Evolutionary conservation across 2,329 filamentous ascomycete species (phyloP), one percentile per base, ranked within the genome.

Genomic region (Fusarium humuli): DNA sequence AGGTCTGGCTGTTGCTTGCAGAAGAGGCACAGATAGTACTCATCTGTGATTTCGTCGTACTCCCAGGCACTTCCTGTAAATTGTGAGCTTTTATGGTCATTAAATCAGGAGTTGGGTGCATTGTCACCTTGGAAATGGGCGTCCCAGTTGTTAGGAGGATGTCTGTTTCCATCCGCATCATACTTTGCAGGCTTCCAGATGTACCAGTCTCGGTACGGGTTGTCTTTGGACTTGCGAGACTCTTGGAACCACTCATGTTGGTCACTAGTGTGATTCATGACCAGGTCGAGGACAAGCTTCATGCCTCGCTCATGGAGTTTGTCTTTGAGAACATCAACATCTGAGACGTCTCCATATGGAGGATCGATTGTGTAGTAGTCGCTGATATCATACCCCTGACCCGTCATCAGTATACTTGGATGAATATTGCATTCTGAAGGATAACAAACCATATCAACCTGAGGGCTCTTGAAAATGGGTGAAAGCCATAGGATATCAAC

Each of bases 1-100:
- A 94, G 85, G 70, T 94, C 92, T 0, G 92, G 92, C 76, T 94
- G 92, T 70, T 91, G 87, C 7, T 85, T 85, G 44, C 87, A 87
- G 78, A 92, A 94, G 30, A 94, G 85, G 67, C 89, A 87, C 2
- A 94, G 87, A 75, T 92, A 87, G 74, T 86, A 86, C 67, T 86
- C 83, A 13, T 79, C 78, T 1, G 84, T 85, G 14, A 77, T 65
- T 71, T 85, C 83, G 62, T 86, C 84, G 44, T 83, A 87, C 49
- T 83, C 80, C 84, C 84, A 86, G 3, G 81, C 81, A 61, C 78
- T 80, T 71, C 83, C 83, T 79, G 25, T 11, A 18, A n/a, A 3
- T 34, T 4, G 16, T 71, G 18, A 69, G 56, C 25, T 48, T 23
- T 40, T 52, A 11, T 40, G 18, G 30, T 49, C 7, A 13, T 4